Evolutionary conservation across 176 grass and related monocot genomes (phyloP), one percentile per base, ranked within the genome.

Genomic region (Thalia dealbata): DNA sequence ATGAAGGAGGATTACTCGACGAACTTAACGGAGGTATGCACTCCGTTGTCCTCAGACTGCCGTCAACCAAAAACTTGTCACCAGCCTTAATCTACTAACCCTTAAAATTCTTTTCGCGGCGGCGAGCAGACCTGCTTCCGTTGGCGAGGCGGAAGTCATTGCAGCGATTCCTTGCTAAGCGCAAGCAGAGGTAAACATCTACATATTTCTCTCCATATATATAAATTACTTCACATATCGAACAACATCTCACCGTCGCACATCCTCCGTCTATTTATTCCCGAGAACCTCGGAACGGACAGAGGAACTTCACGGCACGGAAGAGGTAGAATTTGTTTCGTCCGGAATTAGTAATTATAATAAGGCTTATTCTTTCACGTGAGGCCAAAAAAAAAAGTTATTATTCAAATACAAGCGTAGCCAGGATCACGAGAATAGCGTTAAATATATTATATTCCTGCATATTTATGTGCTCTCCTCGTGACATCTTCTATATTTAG

Each of bases 101-200:
- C n/a, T n/a, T n/a, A n/a, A n/a, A n/a, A n/a, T 3, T 27, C 15
- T 19, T 38, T 6, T 16, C 61, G 4, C 4, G n/a, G n/a, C 27
- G 2, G 42, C 65, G 14, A 44, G 41, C 23, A 75, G 73, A 75
- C 38, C n/a, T 63, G 13, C 83, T 79, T 38, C 88, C 91, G 1
- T 78, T 91, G 29, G 70, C 88, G 41, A 85, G 91, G 74, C 88
- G 86, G 44, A 88, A 84, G 67, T 96, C 91, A 26, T 30, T 96
- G 76, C 91, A 88, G 64, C 85, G 80, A 25, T 96, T 96, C 70
- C 69, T 96, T 10, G 73, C 27, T 18, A 96, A 86, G 78, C 65
- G 88, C 56, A 88, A 91, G 67, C 71, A 81, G 65, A 88, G 91
- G 91, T 96, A 90, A 73, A 38, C n/a, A n/a, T 44, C 1, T 38